Base-by-base conservation (phyloP, 1,139 yeast species). In the Debaryomyces subglobosus region DNA sequence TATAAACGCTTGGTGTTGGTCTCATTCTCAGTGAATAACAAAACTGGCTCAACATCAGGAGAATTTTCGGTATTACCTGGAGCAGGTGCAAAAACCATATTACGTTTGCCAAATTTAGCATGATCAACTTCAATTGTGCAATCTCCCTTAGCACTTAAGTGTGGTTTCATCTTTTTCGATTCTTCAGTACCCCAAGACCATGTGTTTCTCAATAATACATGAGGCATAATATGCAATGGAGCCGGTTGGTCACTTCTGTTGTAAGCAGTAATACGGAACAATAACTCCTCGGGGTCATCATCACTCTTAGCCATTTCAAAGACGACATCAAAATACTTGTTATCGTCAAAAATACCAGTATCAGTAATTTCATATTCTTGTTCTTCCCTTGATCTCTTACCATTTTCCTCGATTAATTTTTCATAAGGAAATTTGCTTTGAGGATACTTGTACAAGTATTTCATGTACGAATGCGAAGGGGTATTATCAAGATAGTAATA, bases 401-500 rank as follows among this genome's bases (percentile, higher is more conserved):
- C 85, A 60, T 88, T 89, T 59, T 84, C 89, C 45, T 79, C 81
- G 25, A 88, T 81, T 65, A 92, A 73, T 60, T 90, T 77, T 61
- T 89, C 75, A 67, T 92, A 92, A 0, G 98, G 98, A 65, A 82
- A 92, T 68, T 83, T 82, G 42, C 77, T 73, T 57, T 90, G 96
- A 18, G 98, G 97, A 64, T 92, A 92, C 73, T 92, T 92, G 79
- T 92, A 92, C 53, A 90, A 76, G 59, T 87, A 90, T 72, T 92
- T 91, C 90, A 90, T 89, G 72, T 91, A 92, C 34, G 96, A 85
- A 68, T 92, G 98, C 9, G 96, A 81, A 5, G 98, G 98, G 3
- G 96, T 87, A 67, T 90, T 91, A 69, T 92, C 98, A 54, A 92
- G 77, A 59, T 89, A 88, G 67, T 89, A 92, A 63, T 89, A 79